phyloP scores from a whole-genome alignment of 2,329 filamentous ascomycete species.

The Monosporascus cannonballus region DNA sequence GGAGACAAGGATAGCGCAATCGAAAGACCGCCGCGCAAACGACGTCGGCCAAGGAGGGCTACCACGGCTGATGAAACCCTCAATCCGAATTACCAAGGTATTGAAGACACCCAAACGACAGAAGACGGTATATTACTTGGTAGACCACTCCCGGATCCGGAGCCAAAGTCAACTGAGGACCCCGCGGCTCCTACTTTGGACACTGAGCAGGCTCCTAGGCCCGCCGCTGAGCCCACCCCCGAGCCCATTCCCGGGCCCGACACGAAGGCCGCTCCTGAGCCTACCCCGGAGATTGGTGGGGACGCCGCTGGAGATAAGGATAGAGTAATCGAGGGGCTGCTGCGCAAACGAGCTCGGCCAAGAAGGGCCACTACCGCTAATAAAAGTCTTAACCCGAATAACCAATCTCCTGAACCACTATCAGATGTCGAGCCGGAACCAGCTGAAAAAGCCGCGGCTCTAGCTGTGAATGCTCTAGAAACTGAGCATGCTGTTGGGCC shows the following conservation, averaged over 20 bases:
- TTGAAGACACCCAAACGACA: neutral
- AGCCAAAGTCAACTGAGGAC: slow-evolving; percentile 1
- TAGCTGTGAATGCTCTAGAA: neutral
- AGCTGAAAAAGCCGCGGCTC: slow-evolving; percentile 2
- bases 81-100: too few species aligned
- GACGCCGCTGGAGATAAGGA: neutral
- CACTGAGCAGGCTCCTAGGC: neutral
- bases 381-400: neutral
- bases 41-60: neutral
- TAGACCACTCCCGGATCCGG: neutral
- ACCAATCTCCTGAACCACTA: neutral
- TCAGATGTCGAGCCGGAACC: neutral
- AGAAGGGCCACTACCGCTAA: neutral
- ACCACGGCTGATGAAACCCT: too few species aligned
- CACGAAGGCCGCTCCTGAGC: neutral
- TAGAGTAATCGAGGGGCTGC: neutral
- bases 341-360: neutral
- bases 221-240: too few species aligned
- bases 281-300: neutral
- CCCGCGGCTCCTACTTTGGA: neutral
- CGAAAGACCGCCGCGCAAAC: neutral
- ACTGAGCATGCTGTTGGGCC: neutral
- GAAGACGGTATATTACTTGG: slow-evolving; percentile 14
- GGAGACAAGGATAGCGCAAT: neutral
- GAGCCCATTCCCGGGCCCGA: too few species aligned